These are phyloP conservation scores for Berberis vulgaris DNA, from an alignment of 164 flowering plant genomes.

Conservation along the genomic window DNA sequence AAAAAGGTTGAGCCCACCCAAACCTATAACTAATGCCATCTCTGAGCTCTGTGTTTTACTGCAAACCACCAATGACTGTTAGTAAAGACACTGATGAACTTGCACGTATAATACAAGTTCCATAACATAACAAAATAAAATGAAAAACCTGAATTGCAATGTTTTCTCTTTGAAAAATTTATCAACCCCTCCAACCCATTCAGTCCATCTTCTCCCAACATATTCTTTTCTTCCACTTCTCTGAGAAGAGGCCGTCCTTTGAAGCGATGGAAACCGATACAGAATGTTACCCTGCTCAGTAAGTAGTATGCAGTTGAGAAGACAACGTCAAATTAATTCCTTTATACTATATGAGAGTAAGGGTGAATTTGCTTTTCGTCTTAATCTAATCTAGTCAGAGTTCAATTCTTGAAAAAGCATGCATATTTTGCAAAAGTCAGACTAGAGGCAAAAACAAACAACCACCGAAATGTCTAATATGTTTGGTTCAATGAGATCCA, in stretches of 20 bases:
- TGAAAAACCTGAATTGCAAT: slow-evolving; percentile 72
- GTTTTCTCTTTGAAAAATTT: slow-evolving; percentile 70
- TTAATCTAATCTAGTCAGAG: no score
- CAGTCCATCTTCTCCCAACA: slow-evolving; percentile 77
- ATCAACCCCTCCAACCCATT: slow-evolving; percentile 61
- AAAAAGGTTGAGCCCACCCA: slow-evolving; percentile 86
- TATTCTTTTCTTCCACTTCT: slow-evolving; percentile 66
- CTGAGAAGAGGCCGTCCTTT: slow-evolving; percentile 71
- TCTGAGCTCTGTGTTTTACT: slow-evolving; percentile 70
- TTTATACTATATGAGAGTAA: no score
- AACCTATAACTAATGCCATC: slow-evolving; percentile 80
- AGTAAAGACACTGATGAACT: slow-evolving; percentile 2
- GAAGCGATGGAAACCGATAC: slow-evolving; percentile 85
- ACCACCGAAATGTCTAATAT: no score
- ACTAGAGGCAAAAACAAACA: no score
- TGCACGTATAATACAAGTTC: neutral
- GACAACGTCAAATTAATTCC: no score
- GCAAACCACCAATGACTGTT: slow-evolving; percentile 18
- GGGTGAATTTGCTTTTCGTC: no score
- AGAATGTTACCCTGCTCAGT: slow-evolving; percentile 67
- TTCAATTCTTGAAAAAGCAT: no score
- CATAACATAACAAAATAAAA: neutral
- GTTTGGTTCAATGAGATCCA: no score
- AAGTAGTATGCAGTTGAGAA: no score
- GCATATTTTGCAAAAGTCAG: no score